Evolutionary conservation across 1,284 basidiomycete genomes (phyloP).

Genomic region (Retiboletus fuscus): DNA sequence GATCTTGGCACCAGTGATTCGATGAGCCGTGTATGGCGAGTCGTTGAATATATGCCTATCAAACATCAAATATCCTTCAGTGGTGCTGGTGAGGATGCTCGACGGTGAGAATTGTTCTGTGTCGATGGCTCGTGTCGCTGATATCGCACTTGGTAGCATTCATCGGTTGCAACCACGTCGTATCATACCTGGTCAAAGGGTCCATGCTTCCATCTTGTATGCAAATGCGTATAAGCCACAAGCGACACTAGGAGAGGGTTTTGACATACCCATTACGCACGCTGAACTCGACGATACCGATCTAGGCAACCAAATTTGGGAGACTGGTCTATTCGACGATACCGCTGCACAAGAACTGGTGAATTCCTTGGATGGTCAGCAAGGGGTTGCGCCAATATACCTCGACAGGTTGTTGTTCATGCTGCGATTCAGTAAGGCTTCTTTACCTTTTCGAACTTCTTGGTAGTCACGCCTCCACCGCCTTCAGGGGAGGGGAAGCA

Average conservation of each 20-base stretch:
- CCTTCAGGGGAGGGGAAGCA: constrained; percentile 41
- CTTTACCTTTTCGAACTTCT: neutral
- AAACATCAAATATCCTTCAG: constrained; percentile 43
- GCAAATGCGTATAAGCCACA: constrained; percentile 41
- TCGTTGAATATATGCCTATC: constrained; percentile 44
- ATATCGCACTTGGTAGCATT: constrained; percentile 26
- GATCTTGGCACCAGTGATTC: constrained; percentile 38
- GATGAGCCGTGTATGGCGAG: constrained; percentile 35
- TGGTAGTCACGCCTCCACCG: neutral
- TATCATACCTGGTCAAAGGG: constrained; percentile 48
- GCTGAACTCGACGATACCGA: constrained; percentile 12
- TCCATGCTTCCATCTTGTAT: constrained; percentile 47
- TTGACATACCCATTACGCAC: constrained; percentile 38
- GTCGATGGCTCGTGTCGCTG: neutral
- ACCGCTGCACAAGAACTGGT: constrained; percentile 36
- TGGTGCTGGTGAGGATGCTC: constrained; percentile 25
- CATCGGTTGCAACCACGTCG: constrained; percentile 40
- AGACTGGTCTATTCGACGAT: constrained; percentile 42
- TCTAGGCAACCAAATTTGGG: constrained; percentile 37
- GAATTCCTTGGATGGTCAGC: constrained; percentile 17
- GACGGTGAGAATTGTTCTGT: constrained; percentile 29
- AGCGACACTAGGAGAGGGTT: constrained; percentile 45
- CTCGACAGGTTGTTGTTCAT: constrained; percentile 48
- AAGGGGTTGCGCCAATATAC: constrained; percentile 36
- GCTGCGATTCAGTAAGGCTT: constrained; percentile 40